Base-by-base conservation (phyloP, 1,284 basidiomycete species). In the Flammula alnicola region DNA sequence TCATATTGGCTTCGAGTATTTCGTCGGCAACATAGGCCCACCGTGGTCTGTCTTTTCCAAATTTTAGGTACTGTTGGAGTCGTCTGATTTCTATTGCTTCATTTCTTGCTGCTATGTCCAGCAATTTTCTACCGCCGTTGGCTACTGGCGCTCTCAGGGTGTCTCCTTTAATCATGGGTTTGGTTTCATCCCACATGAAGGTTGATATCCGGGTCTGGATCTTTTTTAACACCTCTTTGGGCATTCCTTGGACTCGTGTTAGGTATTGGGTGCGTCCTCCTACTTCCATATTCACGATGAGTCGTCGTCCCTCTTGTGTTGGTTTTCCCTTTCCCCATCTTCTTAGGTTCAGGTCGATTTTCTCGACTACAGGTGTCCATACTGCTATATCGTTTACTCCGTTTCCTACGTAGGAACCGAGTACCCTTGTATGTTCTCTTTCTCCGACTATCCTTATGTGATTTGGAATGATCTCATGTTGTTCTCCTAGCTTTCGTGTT, bases 211-310 rank as follows among this genome's bases (percentile, higher is more conserved):
- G n/a, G n/a, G n/a, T n/a, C n/a, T n/a, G n/a, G n/a, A n/a, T 49
- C 39, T 32, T 58, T 59, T 12, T 51, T 48, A 4, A 67, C 10
- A 59, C 42, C 2, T 57, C 25, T 12, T 55, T 48, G 0, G 67
- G 65, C 69, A 73, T 70, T 3, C 66, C 67, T 55, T 73, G 67
- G 0, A 66, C 67, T 30, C 52, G 51, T 0, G 69, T 55, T 0
- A 66, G 53, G 55, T 64, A 72, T 50, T 70, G 68, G 1, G 66
- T 64, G n/a, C 55, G 50, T 0, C 63, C 61, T 0, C 61, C 63
- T 0, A 68, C 45, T 23, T 54, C 51, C 56, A 66, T 60, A 20
- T 59, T 52, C 3, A 62, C 17, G 0, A 69, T 63, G 5, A 63
- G 58, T 1, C 44, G 19, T 36, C 50, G 53, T 0, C 66, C 66